Evolutionary conservation across 2,329 filamentous ascomycete genomes (phyloP).

Genomic region (Daldinia eschscholtzii): DNA sequence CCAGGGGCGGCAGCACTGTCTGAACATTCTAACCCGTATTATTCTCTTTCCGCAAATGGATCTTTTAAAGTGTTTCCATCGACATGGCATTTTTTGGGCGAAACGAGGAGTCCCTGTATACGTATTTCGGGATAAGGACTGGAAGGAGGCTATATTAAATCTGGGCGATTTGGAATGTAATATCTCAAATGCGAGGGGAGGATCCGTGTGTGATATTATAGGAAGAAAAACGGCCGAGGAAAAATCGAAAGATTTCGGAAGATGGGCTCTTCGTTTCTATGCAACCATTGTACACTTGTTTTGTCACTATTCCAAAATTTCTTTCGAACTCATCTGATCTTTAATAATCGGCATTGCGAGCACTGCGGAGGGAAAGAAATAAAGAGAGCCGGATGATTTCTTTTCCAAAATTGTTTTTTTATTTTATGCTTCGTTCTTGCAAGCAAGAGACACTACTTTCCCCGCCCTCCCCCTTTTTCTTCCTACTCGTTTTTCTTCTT

Average conservation of each 20-base stretch:
- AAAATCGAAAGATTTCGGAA: constrained; percentile 12
- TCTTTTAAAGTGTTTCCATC: constrained; percentile 9
- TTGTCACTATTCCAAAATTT: background rate
- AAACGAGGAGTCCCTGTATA: constrained; percentile 44
- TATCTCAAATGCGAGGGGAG: constrained; percentile 13
- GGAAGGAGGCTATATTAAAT: constrained; percentile 7
- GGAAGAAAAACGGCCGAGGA: constrained; percentile 1
- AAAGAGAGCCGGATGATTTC: constrained; percentile 3
- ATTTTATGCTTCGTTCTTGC: background rate
- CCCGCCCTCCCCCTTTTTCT: background rate
- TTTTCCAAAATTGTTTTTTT: background rate
- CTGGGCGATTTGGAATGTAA: constrained; percentile 4
- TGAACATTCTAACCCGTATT: constrained; percentile 16
- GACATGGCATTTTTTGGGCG: constrained; percentile 29
- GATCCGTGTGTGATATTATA: constrained; percentile 9
- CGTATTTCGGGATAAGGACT: constrained; percentile 41
- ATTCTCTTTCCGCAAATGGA: constrained; percentile 19
- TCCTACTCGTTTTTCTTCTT: background rate
- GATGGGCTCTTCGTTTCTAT: constrained; percentile 32
- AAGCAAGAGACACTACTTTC: background rate
- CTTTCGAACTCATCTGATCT: background rate
- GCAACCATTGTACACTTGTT: constrained; percentile 39
- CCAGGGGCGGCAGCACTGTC: constrained; percentile 39
- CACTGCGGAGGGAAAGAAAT: constrained; percentile 8
- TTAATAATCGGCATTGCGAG: background rate